Evolutionary conservation across 345 rosid genomes (phyloP), one percentile per base, ranked within the genome.

Genomic region (Triadica sebifera): DNA sequence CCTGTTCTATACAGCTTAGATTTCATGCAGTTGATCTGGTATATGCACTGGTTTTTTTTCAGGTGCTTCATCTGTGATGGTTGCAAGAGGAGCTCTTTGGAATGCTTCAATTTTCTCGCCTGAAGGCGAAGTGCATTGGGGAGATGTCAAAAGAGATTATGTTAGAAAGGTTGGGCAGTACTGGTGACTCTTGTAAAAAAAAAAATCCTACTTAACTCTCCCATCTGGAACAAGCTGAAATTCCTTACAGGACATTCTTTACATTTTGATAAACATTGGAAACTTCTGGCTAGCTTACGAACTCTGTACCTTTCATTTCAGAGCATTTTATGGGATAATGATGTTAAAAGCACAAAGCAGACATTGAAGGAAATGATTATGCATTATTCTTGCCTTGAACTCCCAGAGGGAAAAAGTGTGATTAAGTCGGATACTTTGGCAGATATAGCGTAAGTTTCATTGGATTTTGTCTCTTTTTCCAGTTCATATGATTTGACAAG

Each of bases 51-150:
- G 24, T 72, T 73, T 56, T 72, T 61, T 74, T 61, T 43, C 80
- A 90, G 98, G 98, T 57, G 96, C 96, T 55, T 88, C 93, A 4
- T 88, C 98, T 5, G 91, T 88, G 79, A 94, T 94, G 97, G 94
- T 86, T 80, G 97, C 93, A 13, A 90, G 98, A 85, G 98, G 97
- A 75, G 97, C 97, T 67, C 86, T 90, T 77, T 92, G 98, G 98
- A 94, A 94, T 85, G 93, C 89, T 73, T 94, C 98, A 39, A 72
- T 94, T 81, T 94, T 90, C 87, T 94, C 93, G 73, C 83, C 97
- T 25, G 78, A 81, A 78, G 94, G 91, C 51, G 86, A 86, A 75
- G 49, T 81, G 55, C 87, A 82, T 8, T 92, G 92, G 94, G 96
- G 86, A 88, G 93, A 92, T 57, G n/a, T n/a, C n/a, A n/a, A n/a